Conservation (phyloP, 2,329 filamentous ascomycete genomes). For the Aureobasidium namibiae region DNA sequence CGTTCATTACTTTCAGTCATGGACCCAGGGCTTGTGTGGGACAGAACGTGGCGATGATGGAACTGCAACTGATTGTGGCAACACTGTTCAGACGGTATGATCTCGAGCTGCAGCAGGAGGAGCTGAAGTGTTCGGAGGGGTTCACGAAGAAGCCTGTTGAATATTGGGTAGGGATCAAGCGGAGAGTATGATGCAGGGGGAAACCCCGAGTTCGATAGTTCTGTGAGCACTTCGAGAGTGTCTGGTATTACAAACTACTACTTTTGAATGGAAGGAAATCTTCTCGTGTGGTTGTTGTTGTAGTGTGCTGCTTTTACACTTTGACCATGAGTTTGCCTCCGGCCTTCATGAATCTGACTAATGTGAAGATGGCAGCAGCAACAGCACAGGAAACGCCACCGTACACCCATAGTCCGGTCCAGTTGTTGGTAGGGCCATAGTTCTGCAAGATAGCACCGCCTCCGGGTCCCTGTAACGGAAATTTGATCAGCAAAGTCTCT, state of each 20-base stretch:
- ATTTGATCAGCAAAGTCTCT: neutral
- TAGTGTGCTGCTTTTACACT: neutral
- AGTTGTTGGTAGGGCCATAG: conserved; percentile 20
- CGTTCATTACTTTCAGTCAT: conserved; percentile 35
- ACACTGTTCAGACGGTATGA: conserved; percentile 29
- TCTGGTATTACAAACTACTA: neutral
- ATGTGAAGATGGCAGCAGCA: conserved; percentile 15
- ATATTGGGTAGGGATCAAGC: conserved; percentile 21
- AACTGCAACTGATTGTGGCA: conserved; percentile 32
- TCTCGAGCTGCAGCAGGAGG: conserved; percentile 27
- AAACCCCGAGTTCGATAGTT: too few species aligned
- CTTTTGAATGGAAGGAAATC: neutral
- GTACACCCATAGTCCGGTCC: conserved; percentile 29
- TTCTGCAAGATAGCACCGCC: conserved; percentile 27
- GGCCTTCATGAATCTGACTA: conserved; percentile 20
- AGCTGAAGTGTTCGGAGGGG: conserved; percentile 27
- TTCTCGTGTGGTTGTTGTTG: neutral
- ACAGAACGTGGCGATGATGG: conserved; percentile 36
- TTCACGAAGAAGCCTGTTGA: conserved; percentile 27
- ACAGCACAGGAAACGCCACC: conserved; percentile 22
- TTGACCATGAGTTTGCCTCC: conserved; percentile 24
- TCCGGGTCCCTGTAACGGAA: conserved; percentile 20
- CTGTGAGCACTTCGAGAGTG: too few species aligned
- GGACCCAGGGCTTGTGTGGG: conserved; percentile 36
- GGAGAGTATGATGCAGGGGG: neutral